phyloP scores from a whole-genome alignment of 306 rosid species.

The Oxytropis ochrocephala region DNA sequence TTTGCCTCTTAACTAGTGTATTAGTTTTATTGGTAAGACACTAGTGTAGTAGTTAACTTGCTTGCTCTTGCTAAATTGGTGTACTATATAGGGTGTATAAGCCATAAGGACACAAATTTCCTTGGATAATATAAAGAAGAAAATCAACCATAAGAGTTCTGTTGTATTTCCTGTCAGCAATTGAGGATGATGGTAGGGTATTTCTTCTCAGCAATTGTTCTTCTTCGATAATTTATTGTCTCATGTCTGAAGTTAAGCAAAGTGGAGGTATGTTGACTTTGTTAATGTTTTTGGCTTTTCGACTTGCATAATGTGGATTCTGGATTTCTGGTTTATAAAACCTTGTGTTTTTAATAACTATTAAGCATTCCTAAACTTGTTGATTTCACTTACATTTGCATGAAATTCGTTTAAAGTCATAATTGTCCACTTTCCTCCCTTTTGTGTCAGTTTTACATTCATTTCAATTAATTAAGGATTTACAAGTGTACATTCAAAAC shows the following conservation, averaged over 20 bases:
- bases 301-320: neutral
- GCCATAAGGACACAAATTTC: too few relatives aligned
- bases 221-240: constrained; percentile 76
- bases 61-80: too few relatives aligned
- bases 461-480: constrained; percentile 13
- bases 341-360: neutral
- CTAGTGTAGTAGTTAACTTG: too few relatives aligned
- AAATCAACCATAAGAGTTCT: too few relatives aligned
- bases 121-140: too few relatives aligned
- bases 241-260: constrained; percentile 59
- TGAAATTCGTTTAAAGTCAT: neutral
- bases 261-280: constrained; percentile 46
- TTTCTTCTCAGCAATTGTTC: constrained; percentile 91
- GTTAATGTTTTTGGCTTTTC: constrained; percentile 11
- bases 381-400: too few relatives aligned
- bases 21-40: too few relatives aligned
- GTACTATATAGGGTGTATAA: too few relatives aligned
- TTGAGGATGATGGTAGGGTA: constrained; percentile 92
- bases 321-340: constrained; percentile 10
- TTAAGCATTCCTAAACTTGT: too few relatives aligned
- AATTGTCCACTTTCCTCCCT: neutral
- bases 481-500: constrained; percentile 6
- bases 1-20: too few relatives aligned
- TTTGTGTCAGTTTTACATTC: neutral
- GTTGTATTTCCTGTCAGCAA: too few relatives aligned